Percentiles rank a stretch among this genome's conserved stretches.
Conservation (phyloP, 129 eudicot genomes). For the Oenanthe sinensis region DNA sequence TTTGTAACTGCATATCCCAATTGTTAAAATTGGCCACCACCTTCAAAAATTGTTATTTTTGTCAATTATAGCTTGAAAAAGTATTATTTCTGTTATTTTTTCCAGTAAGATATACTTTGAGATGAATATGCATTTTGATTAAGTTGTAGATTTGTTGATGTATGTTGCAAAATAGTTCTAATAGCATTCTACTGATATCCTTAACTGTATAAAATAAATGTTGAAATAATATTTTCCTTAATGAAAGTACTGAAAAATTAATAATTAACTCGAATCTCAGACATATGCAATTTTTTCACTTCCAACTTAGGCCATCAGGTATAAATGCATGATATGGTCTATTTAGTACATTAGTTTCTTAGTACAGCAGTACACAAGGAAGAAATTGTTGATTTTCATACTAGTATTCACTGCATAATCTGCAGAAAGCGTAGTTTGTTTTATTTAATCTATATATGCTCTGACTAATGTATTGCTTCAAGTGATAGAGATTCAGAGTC, state of each 20-base stretch:
- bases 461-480: too few species aligned
- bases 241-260: neutral
- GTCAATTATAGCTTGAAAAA: too few species aligned
- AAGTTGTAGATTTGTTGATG: too few species aligned
- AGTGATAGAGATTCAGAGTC: neutral
- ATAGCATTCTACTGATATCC: neutral
- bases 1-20: too few species aligned
- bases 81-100: too few species aligned
- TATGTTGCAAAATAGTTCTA: too few species aligned
- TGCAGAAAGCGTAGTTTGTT: neutral
- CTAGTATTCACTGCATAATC: neutral
- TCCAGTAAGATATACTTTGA: too few species aligned
- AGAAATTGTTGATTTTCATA: neutral
- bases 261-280: too few species aligned
- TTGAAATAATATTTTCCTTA: too few species aligned
- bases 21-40: too few species aligned
- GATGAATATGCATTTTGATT: too few species aligned
- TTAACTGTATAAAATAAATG: neutral
- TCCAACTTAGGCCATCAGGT: neutral
- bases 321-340: neutral
- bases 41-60: too few species aligned
- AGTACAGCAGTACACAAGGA: neutral
- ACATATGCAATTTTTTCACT: neutral
- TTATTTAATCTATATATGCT: neutral
- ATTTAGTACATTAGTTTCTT: neutral